Conservation (phyloP, 108 stramenopile genomes). For the Chaetoceros muelleri region DNA sequence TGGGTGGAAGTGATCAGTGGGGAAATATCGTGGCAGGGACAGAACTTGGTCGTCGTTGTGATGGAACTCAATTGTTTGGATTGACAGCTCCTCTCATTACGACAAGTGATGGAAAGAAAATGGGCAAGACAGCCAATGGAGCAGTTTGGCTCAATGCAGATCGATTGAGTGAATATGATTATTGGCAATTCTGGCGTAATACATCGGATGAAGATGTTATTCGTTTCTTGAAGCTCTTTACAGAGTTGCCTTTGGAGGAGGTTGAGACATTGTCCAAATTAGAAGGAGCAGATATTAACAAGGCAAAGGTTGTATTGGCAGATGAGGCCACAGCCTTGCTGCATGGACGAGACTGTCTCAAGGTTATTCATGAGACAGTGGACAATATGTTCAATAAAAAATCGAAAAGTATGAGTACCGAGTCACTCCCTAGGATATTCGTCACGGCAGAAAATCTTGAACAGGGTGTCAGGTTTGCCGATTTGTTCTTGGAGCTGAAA, state of each 20-base stretch:
- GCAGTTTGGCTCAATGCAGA: conserved; percentile 96
- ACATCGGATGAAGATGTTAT: conserved; percentile 90
- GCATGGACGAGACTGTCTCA: conserved; percentile 82
- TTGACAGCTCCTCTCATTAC: conserved; percentile 97
- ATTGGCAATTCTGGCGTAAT: conserved; percentile 99
- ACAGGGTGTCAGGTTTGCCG: conserved; percentile 50
- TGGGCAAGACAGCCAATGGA: conserved; percentile 96
- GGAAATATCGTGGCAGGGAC: conserved; percentile 95
- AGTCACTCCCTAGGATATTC: conserved; percentile 48
- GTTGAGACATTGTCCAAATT: conserved; percentile 51
- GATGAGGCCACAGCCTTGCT: conserved; percentile 90
- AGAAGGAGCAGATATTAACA: conserved; percentile 78
- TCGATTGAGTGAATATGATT: conserved; percentile 87
- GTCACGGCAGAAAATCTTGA: conserved; percentile 34
- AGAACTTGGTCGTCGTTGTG: conserved; percentile 85
- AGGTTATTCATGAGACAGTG: conserved; percentile 77
- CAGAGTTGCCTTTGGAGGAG: conserved; percentile 78
- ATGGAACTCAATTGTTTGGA: conserved; percentile 78
- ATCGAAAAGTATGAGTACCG: conserved; percentile 32
- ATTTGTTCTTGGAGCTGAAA: conserved; percentile 73
- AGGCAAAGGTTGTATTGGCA: conserved; percentile 91
- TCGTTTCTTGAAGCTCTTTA: conserved; percentile 92
- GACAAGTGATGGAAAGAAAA: conserved; percentile 95
- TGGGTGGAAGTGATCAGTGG: conserved; percentile 99
- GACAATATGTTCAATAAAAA: conserved; percentile 65